Evolutionary conservation across 768 basidiomycete species (phyloP), one percentile per base, ranked within the genome.

Genomic region (Lactarius indigo): DNA sequence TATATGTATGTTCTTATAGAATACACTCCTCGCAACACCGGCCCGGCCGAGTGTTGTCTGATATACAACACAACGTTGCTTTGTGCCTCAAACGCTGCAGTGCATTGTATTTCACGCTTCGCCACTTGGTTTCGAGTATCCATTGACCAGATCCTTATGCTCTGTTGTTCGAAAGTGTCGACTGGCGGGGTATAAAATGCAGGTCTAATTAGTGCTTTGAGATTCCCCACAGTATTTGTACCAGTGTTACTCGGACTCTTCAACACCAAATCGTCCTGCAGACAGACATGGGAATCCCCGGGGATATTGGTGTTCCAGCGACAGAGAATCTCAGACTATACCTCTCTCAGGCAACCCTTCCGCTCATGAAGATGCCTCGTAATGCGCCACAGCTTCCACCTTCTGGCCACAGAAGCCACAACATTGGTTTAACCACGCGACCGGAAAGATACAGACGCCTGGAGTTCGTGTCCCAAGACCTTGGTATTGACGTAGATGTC

Each of bases 281-380:
- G 17, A 55, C 57, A 44, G 15, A 56, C 30, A 63, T 64, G 58
- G 52, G 57, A 4, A 63, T 64, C 9, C 62, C 69, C 1, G 69
- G 69, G 35, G 63, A 69, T 39, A 64, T 70, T 30, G 69, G 67
- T 52, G 39, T 69, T 13, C 60, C 63, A 39, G 63, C 67, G n/a
- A 64, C 64, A 41, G 70, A 65, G 15, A 70, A 70, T 44, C 64
- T 70, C 31, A 59, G 54, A 23, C 23, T 59, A 33, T 70, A 70
- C 58, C 26, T 70, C 23, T 69, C 70, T 30, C 55, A 63, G 7
- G 64, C 70, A 26, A 59, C n/a, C 12, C 69, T 70, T 37, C 69
- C 69, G 1, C 62, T 62, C 12, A 61, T 70, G 64, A 65, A 54
- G 35, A 47, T 70, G 18, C 59, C 64, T 52, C 61, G 54, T n/a